Conservation (phyloP, 768 basidiomycete genomes). For the Botryobasidium botryosum region DNA sequence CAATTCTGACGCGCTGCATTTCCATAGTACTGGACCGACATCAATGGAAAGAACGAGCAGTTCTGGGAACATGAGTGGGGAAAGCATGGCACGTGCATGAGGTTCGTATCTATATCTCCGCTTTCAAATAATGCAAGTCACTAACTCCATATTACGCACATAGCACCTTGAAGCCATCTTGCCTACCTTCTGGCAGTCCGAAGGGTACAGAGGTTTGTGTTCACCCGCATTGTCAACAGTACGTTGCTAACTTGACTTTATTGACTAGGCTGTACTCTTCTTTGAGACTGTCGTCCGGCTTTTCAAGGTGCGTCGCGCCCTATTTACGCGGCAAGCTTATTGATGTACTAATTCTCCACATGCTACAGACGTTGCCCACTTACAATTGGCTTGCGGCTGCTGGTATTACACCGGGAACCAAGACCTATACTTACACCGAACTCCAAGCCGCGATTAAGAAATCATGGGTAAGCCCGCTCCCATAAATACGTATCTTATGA, state of each 20-base stretch:
- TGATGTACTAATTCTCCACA: neutral
- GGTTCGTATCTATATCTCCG: neutral
- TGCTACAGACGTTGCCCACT: conserved; percentile 42
- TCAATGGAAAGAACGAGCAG: conserved; percentile 37
- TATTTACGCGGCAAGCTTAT: neutral
- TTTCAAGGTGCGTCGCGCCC: neutral
- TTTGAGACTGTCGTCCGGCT: neutral
- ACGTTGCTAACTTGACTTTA: neutral
- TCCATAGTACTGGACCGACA: conserved; percentile 42
- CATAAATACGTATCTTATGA: neutral
- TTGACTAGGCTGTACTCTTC: neutral
- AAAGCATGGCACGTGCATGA: conserved; percentile 16
- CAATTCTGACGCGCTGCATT: neutral
- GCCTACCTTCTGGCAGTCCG: conserved; percentile 12
- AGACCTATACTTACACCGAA: conserved; percentile 39
- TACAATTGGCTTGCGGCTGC: conserved; percentile 49
- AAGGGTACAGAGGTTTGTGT: conserved; percentile 15
- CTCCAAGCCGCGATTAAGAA: neutral
- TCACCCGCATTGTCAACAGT: conserved; percentile 10
- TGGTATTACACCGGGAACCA: conserved; percentile 53
- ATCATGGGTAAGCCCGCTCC: too few species aligned
- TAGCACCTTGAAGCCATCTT: conserved; percentile 16
- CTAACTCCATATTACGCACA: conserved; percentile 6
- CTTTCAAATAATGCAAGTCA: neutral
- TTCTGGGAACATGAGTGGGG: conserved; percentile 35